Evolutionary conservation across 495 filamentous ascomycete species (phyloP).

Genomic region (Staphylotrichum tortipilum): DNA sequence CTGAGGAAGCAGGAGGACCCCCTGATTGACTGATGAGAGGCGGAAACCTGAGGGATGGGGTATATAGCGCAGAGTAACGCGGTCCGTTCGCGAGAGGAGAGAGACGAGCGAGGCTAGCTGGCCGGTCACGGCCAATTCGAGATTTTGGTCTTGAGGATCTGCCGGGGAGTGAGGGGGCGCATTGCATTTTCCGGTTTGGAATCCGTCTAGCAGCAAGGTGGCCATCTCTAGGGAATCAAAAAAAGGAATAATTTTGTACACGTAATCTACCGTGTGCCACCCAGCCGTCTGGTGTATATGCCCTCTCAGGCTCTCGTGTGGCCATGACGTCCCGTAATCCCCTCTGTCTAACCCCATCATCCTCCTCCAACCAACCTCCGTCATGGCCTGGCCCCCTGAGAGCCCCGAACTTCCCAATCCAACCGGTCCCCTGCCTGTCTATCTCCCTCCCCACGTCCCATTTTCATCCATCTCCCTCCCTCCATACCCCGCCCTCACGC

Average conservation of each 20-base stretch:
- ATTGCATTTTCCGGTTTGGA: not conserved
- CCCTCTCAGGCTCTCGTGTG: not conserved
- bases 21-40: constrained; percentile 31
- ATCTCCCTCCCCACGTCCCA: too few species aligned
- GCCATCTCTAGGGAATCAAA: not conserved
- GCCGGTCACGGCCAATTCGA: not conserved
- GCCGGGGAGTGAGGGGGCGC: not conserved
- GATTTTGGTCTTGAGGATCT: not conserved
- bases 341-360: too few species aligned
- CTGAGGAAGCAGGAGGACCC: constrained; percentile 44
- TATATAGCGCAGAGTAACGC: not conserved
- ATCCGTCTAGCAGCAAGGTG: not conserved
- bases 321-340: not conserved
- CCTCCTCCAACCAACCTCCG: too few species aligned
- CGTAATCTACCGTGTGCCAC: not conserved
- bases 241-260: constrained; percentile 13
- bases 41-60: not conserved
- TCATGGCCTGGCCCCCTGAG: too few species aligned
- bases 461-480: not conserved
- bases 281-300: not conserved
- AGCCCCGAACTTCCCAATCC: too few species aligned
- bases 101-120: not conserved
- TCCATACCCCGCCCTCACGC: constrained; percentile 18
- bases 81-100: not conserved
- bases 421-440: too few species aligned